These are phyloP conservation scores for Ceratocystis smalleyi DNA, from an alignment of 2,329 filamentous ascomycete genomes.

Conservation along the genomic window DNA sequence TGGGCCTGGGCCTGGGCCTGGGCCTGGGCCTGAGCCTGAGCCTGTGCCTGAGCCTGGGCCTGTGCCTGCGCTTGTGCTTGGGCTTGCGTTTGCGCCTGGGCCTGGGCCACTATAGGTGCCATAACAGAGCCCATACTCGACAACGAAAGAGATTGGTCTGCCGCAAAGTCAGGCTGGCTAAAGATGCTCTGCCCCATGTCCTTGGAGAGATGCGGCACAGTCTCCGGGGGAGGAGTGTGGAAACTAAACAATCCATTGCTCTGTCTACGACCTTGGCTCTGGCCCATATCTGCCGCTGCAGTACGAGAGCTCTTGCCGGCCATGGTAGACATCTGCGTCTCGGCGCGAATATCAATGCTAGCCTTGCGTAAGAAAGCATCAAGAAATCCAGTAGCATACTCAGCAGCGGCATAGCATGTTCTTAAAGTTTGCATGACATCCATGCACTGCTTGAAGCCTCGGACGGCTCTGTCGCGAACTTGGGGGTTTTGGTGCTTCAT, in stretches of 20 bases:
- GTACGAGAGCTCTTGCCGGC: not conserved
- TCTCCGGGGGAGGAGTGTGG: slow-evolving; percentile 41
- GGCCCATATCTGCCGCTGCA: not conserved
- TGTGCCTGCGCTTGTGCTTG: not conserved
- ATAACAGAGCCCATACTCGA: not conserved
- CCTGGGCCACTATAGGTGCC: not conserved
- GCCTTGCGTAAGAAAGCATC: slow-evolving; percentile 81
- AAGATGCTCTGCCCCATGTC: not conserved
- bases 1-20: not conserved
- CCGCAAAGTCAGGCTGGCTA: not conserved
- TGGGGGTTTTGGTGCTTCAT: slow-evolving; percentile 69
- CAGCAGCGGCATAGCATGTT: slow-evolving; percentile 84
- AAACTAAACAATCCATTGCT: slow-evolving; percentile 25
- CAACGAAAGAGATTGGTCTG: not conserved
- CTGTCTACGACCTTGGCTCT: not conserved
- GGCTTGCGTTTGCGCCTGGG: not conserved
- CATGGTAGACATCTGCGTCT: slow-evolving; percentile 16
- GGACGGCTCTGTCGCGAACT: slow-evolving; percentile 55
- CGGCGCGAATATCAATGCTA: slow-evolving; percentile 49
- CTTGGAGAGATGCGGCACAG: slow-evolving; percentile 24
- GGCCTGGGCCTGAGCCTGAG: not conserved
- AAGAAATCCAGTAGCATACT: slow-evolving; percentile 90
- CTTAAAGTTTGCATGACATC: slow-evolving; percentile 72
- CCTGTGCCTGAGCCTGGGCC: not conserved
- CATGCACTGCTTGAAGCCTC: slow-evolving; percentile 85